Percentiles rank a stretch among this genome's conserved stretches.
Evolutionary conservation across 2,329 filamentous ascomycete genomes (phyloP).

Genomic region (Cercospora zeae-maydis): DNA sequence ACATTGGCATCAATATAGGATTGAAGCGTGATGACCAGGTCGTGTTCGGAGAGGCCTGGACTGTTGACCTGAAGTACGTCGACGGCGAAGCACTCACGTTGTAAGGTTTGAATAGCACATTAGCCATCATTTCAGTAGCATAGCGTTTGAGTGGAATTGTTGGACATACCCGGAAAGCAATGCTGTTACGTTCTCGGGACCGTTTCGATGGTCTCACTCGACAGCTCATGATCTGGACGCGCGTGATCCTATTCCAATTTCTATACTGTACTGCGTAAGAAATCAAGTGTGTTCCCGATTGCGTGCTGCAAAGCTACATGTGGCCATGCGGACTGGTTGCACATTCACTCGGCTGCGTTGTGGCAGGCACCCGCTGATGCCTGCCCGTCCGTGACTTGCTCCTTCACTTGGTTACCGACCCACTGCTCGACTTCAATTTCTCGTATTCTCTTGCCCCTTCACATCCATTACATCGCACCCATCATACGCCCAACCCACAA

Average conservation of each 20-base stretch:
- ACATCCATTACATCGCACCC: neutral
- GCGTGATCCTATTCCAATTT: neutral
- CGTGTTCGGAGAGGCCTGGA: constrained; percentile 85
- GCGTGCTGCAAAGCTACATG: neutral
- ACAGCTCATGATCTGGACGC: neutral
- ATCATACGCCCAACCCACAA: neutral
- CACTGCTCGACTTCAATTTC: neutral
- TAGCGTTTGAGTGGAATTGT: constrained; percentile 2
- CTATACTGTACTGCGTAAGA: neutral
- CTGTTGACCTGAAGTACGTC: constrained; percentile 51
- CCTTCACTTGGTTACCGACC: constrained; percentile 1
- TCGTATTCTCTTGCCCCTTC: neutral
- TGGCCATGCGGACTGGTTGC: no score
- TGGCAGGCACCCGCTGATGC: neutral
- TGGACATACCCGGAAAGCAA: constrained; percentile 3
- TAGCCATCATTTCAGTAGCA: constrained; percentile 1
- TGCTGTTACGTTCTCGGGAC: neutral
- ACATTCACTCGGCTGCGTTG: neutral
- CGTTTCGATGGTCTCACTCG: neutral
- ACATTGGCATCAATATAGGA: constrained; percentile 80
- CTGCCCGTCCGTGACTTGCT: neutral
- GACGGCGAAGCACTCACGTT: constrained; percentile 13
- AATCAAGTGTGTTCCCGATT: neutral
- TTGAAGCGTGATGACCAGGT: constrained; percentile 83
- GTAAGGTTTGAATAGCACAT: neutral